Base-by-base conservation (phyloP, 306 rosid species). In the Lablab purpureus region DNA sequence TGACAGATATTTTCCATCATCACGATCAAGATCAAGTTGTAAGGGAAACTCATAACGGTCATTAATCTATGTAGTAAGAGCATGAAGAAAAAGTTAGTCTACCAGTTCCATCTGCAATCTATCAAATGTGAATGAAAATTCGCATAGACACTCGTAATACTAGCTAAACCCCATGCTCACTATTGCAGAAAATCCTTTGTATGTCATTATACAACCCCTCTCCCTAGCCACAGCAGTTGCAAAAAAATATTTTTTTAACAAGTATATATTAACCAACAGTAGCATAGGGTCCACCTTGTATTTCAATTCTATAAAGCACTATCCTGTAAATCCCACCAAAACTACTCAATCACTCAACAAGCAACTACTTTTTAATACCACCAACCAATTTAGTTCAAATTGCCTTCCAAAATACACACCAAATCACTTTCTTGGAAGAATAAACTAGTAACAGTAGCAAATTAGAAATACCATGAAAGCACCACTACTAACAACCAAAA, bases 41-140 rank as follows among this genome's bases (percentile, higher is more conserved):
- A 86, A 80, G 23, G 98, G 98, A 82, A 94, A 94, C 91, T 94
- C 98, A 87, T 94, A 94, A 45, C 93, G 96, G 76, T 94, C 98
- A 76, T 94, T 92, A 47, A 94, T 94, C 98, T 94, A 85, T 81
- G 63, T 25, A 59, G 41, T 23, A 41, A 46, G 60, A 73, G 25
- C 68, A 36, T 10, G 11, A 71, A 79, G 23, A 84, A 75, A 80
- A 80, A n/a, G 69, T 70, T 46, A 51, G 64, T 40, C 77, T 64
- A 10, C 17, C 49, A 43, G 49, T 43, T 62, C 11, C 37, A 54
- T 36, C 58, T 15, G 27, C 5, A 54, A 82, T 55, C 41, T 51
- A 41, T 12, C 43, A 84, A 13, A 34, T 12, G 41, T 18, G 73
- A 59, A 69, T 5, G 51, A 43, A 67, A 22, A 21, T 21, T 76